These are phyloP conservation scores for Carallia brachiata DNA, from an alignment of 345 rosid genomes.

Conservation along the genomic window DNA sequence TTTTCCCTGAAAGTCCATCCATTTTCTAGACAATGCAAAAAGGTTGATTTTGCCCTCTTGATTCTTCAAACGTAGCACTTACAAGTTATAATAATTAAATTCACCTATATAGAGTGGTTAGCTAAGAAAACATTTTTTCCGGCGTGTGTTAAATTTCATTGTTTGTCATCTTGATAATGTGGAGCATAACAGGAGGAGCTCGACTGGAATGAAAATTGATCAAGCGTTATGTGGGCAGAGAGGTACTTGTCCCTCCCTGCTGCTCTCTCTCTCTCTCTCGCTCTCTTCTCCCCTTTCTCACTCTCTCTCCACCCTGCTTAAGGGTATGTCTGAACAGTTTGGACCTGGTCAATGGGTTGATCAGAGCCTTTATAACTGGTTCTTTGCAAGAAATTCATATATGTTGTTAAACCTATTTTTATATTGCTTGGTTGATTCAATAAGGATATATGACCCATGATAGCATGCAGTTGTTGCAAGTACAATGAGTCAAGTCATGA, in stretches of 20 bases:
- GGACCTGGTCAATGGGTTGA: not conserved
- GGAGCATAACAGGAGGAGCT: constrained; percentile 71
- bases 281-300: not conserved
- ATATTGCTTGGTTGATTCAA: not conserved
- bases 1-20: not conserved
- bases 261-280: not conserved
- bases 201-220: constrained; percentile 70
- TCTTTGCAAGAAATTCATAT: not conserved
- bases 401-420: no score
- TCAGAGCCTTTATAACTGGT: not conserved
- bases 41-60: no score
- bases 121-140: no score
- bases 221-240: constrained; percentile 73
- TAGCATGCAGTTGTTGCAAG: not conserved
- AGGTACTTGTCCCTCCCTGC: constrained; percentile 39
- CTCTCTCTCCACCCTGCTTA: not conserved
- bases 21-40: no score
- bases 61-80: no score
- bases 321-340: not conserved
- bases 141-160: not conserved
- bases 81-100: no score
- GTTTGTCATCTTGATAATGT: constrained; percentile 4
- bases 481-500: not conserved
- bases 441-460: not conserved
- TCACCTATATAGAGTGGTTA: no score